Base-by-base conservation (phyloP, 208 protist species). In the Herpetomonas samuelpessoai region DNA sequence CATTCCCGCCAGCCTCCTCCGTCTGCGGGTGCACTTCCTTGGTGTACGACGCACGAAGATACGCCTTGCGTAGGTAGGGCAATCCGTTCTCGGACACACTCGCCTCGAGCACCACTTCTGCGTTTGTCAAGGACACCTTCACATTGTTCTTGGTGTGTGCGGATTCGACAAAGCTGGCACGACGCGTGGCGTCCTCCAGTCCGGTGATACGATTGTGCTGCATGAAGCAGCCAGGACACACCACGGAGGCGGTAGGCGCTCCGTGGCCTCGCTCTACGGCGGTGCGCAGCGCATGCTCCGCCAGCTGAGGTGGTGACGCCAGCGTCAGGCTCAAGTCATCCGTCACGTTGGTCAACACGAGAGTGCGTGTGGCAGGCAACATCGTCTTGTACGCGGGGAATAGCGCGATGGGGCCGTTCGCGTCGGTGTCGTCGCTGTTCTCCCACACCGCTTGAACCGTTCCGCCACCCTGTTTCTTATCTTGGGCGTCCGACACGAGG, bases 31-130 rank as follows among this genome's bases (percentile, higher is more conserved):
- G 14, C 14, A 18, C 35, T 14, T 41, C 35, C 35, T 61, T 71
- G 46, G 58, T 30, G 28, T 78, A 77, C 9, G 46, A 69, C 7
- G 67, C 81, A 0, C 61, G 70, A 6, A 91, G 53, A 62, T 76
- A 87, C 9, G 77, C 79, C 28, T 76, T 70, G 29, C 57, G 60
- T 27, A 82, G 61, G 44, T 74, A 62, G 2, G 83, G 82, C 24
- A 93, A 66, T 35, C 86, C 86, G 46, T 76, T 87, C 50, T 87
- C 78, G 0, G 80, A 69, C 4, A 81, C 54, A 16, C 63, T 56
- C 25, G 71, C 71, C 50, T 90, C 86, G 50, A 86, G 61, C 6
- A 87, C 73, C 41, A 93, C 74, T 56, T 81, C 72, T 6, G 72
- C 63, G 10, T 18, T 35, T 2, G 65, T 56, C 45, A 85, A 24